Conservation (phyloP, 1,284 basidiomycete species). For the Ustilago tritici region DNA sequence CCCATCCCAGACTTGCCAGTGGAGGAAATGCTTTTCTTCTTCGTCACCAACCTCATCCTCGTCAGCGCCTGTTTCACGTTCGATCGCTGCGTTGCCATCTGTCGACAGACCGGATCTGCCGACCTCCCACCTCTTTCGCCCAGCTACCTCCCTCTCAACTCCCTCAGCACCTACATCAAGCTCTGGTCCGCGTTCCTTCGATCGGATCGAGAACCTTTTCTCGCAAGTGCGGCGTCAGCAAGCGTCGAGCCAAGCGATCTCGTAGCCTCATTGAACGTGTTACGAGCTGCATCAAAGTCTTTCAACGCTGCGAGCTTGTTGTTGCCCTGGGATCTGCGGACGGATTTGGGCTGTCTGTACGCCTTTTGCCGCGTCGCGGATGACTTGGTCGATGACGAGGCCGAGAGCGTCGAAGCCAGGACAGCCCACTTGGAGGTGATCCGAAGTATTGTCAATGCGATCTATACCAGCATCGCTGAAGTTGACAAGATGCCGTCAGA, state of each 20-base stretch:
- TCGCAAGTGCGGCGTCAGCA: constrained; percentile 12
- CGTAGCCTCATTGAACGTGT: constrained; percentile 28
- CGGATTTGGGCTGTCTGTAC: constrained; percentile 60
- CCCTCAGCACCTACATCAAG: constrained; percentile 27
- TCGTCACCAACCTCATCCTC: constrained; percentile 65
- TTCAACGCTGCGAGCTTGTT: constrained; percentile 59
- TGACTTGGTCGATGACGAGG: constrained; percentile 58
- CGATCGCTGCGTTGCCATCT: constrained; percentile 61
- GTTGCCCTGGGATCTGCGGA: constrained; percentile 63
- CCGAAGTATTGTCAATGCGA: constrained; percentile 33
- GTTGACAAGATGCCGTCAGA: neutral
- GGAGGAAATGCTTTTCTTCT: constrained; percentile 66
- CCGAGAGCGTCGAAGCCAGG: constrained; percentile 30
- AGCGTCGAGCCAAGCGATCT: constrained; percentile 40
- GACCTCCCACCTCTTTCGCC: constrained; percentile 45
- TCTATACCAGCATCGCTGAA: constrained; percentile 21
- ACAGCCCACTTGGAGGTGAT: constrained; percentile 32
- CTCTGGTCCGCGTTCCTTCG: constrained; percentile 56
- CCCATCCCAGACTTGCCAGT: constrained; percentile 61
- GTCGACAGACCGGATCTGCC: constrained; percentile 16
- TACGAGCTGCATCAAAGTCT: constrained; percentile 54
- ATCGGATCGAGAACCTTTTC: constrained; percentile 15
- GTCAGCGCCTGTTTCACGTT: constrained; percentile 64
- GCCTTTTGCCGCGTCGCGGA: constrained; percentile 62
- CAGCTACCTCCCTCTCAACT: constrained; percentile 48